phyloP scores from a whole-genome alignment of 768 basidiomycete species.

The Gymnopilus junonius region DNA sequence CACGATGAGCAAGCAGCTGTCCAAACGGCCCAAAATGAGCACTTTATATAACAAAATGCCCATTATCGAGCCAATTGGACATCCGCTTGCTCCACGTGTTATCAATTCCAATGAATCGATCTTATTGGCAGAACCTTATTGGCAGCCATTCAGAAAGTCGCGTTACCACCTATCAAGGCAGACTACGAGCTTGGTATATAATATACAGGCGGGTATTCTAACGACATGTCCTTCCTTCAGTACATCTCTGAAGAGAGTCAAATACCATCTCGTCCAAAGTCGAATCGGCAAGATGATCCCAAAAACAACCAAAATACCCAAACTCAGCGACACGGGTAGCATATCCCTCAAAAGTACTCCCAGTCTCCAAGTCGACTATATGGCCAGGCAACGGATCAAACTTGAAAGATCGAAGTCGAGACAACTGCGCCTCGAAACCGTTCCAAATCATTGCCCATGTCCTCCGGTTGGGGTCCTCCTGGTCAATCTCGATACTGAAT shows the following conservation, averaged over 20 bases:
- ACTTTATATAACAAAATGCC: too few species aligned
- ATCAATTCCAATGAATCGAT: too few species aligned
- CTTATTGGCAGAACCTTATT: too few species aligned
- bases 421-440: not conserved
- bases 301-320: not conserved
- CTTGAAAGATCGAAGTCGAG: not conserved
- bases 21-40: too few species aligned
- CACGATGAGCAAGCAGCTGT: too few species aligned
- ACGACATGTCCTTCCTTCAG: not conserved
- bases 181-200: too few species aligned
- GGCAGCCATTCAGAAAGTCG: too few species aligned
- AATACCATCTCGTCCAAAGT: not conserved
- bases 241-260: not conserved
- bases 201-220: too few species aligned
- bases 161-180: too few species aligned
- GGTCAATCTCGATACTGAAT: not conserved
- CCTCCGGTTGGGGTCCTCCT: not conserved
- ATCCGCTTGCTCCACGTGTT: too few species aligned
- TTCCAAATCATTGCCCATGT: not conserved
- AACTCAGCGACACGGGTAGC: not conserved
- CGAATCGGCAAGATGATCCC: not conserved
- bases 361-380: not conserved
- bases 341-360: not conserved
- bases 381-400: not conserved
- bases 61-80: too few species aligned